Conservation (phyloP, 208 protist genomes). For the Porcisia hertigi region DNA sequence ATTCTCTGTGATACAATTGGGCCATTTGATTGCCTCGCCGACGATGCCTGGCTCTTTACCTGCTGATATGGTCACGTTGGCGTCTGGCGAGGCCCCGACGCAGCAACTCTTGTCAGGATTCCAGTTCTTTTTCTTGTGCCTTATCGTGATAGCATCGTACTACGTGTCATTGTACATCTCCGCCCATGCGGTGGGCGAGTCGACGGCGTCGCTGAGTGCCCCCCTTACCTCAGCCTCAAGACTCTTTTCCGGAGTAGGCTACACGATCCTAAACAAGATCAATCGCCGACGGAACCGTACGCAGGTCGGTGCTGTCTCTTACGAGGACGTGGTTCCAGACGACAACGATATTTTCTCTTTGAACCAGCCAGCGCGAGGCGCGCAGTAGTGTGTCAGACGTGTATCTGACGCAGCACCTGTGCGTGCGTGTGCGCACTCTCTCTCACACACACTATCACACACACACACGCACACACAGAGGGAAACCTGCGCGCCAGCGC, state of each 20-base stretch:
- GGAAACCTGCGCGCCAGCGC: background rate
- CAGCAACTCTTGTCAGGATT: slow-evolving; percentile 47
- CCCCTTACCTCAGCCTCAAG: slow-evolving; percentile 32
- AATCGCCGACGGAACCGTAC: slow-evolving; percentile 31
- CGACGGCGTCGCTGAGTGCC: slow-evolving; percentile 36
- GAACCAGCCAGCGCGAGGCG: slow-evolving; percentile 27
- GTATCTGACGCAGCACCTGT: background rate
- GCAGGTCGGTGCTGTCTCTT: slow-evolving; percentile 19
- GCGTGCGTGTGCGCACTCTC: background rate
- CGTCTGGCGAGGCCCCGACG: background rate
- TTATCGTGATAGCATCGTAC: slow-evolving; percentile 50
- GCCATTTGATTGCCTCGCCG: background rate
- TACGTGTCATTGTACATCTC: slow-evolving; percentile 59
- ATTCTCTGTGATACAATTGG: background rate
- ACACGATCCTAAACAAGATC: slow-evolving; percentile 25
- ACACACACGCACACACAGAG: too few relatives aligned
- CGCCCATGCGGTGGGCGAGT: slow-evolving; percentile 55
- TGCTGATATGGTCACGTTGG: background rate
- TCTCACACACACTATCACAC: too few relatives aligned
- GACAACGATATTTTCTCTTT: slow-evolving; percentile 21
- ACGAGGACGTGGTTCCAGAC: slow-evolving; percentile 24
- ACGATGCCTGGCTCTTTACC: background rate
- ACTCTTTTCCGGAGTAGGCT: slow-evolving; percentile 26
- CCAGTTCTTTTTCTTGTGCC: slow-evolving; percentile 52
- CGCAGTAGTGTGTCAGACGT: background rate